Conservation (phyloP, 169 alveolate species). For the Babesia caballi region DNA sequence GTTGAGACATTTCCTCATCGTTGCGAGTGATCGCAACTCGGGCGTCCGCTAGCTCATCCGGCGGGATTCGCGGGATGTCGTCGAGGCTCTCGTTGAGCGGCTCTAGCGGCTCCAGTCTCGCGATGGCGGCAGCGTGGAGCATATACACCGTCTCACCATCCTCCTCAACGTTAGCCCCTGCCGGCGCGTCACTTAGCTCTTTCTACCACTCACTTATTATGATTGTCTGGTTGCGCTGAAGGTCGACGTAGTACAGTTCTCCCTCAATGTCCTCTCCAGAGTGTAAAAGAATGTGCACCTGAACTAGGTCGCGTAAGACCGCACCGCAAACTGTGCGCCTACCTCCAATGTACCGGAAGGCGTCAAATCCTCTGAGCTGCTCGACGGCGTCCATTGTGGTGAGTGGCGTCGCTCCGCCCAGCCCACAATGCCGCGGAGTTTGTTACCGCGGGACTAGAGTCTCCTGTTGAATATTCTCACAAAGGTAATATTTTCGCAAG, state of each 20-base stretch:
- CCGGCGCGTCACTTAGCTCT: neutral
- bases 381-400: conserved; percentile 56
- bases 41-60: conserved; percentile 27
- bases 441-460: too few species aligned
- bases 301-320: too few species aligned
- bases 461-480: too few species aligned
- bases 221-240: conserved; percentile 36
- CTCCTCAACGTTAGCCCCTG: conserved; percentile 9
- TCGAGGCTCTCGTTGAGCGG: conserved; percentile 34
- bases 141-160: conserved; percentile 13
- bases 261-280: conserved; percentile 54
- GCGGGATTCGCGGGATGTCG: conserved; percentile 51
- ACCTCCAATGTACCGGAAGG: conserved; percentile 60
- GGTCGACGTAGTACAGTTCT: conserved; percentile 49
- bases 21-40: neutral
- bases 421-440: too few species aligned
- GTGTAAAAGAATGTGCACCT: conserved; percentile 13
- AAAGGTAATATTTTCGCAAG: too few species aligned
- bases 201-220: conserved; percentile 28
- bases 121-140: conserved; percentile 18
- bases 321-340: neutral
- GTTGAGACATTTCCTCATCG: neutral
- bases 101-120: conserved; percentile 22
- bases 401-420: too few species aligned
- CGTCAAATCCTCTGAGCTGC: conserved; percentile 36